Percentiles rank a stretch among this genome's conserved stretches.
Evolutionary conservation across 306 rosid species (phyloP).

Genomic region (Nissolia schottii): DNA sequence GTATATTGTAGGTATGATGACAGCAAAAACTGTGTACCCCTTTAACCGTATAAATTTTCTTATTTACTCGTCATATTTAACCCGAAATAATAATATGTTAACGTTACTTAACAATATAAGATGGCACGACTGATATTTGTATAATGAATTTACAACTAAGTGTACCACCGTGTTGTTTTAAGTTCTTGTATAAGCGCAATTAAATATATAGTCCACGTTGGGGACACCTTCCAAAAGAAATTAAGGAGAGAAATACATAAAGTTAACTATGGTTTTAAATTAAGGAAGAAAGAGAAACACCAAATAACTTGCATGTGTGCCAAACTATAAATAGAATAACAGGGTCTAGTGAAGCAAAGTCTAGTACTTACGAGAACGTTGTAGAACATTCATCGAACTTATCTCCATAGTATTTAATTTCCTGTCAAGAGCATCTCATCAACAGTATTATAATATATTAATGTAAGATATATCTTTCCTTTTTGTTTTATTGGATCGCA

Average conservation of each 20-base stretch:
- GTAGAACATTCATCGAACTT: conserved; percentile 10
- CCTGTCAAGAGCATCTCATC: background rate
- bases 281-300: background rate
- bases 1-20: too few relatives aligned
- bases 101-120: background rate
- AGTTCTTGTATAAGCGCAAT: background rate
- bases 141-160: background rate
- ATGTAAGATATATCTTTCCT: background rate
- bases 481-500: background rate
- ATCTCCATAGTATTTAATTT: background rate
- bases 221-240: background rate
- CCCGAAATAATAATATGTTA: background rate
- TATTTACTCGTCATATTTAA: too few relatives aligned
- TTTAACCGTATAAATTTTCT: too few relatives aligned
- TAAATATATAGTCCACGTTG: background rate
- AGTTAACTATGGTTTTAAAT: background rate
- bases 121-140: background rate
- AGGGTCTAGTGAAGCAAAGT: background rate
- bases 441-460: background rate
- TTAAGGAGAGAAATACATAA: background rate
- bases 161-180: background rate
- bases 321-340: background rate
- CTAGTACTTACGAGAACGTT: conserved; percentile 19
- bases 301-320: background rate
- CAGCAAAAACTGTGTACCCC: too few relatives aligned